These are phyloP conservation scores for Takashimella tepidaria DNA, from an alignment of 1,284 basidiomycete genomes.

Conservation along the genomic window DNA sequence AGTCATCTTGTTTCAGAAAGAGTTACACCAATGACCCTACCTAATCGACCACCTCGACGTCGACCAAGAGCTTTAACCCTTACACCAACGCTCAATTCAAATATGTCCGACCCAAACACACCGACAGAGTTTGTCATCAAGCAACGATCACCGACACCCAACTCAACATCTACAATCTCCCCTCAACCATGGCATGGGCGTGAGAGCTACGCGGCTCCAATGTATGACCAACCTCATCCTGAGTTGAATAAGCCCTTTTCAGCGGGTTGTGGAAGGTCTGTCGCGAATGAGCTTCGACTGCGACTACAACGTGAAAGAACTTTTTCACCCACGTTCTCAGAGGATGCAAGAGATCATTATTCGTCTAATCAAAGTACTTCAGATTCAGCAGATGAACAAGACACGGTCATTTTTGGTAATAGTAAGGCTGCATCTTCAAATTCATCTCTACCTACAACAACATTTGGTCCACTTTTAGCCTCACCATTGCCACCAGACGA, in stretches of 20 bases:
- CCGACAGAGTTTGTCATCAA: background rate
- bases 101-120: background rate
- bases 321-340: background rate
- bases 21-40: background rate
- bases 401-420: background rate
- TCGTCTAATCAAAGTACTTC: background rate
- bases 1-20: background rate
- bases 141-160: background rate
- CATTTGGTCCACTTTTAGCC: conserved; percentile 9
- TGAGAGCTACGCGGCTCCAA: background rate
- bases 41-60: background rate
- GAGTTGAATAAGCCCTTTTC: background rate
- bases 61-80: background rate
- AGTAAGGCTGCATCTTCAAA: background rate
- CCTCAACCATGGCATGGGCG: background rate
- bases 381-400: background rate
- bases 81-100: background rate
- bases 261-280: conserved; percentile 8
- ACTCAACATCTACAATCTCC: background rate
- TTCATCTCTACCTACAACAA: background rate
- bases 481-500: conserved; percentile 11
- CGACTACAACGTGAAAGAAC: conserved; percentile 3
- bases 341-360: background rate
- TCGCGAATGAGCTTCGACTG: conserved; percentile 21
- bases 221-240: conserved; percentile 4